These are phyloP conservation scores for Irpex sp. DNA, from an alignment of 1,284 basidiomycete genomes.

Conservation along the genomic window DNA sequence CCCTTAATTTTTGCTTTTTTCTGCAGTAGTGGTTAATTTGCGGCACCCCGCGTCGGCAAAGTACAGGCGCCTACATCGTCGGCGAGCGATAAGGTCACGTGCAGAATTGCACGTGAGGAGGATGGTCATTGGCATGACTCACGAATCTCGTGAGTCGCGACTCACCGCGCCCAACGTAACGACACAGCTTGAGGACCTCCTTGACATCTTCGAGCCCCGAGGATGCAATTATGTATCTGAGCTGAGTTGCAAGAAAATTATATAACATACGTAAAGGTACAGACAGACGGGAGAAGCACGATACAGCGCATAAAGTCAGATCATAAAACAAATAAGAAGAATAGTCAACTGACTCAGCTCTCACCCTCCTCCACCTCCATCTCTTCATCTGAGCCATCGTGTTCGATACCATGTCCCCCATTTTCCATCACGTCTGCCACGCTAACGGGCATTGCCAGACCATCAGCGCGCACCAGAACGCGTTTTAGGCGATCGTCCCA, in stretches of 20 bases:
- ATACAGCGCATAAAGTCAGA: constrained; percentile 6
- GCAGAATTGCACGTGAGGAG: not conserved
- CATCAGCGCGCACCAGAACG: constrained; percentile 14
- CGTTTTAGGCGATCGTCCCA: constrained; percentile 33
- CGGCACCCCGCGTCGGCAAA: too few relatives aligned
- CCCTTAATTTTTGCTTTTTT: too few relatives aligned
- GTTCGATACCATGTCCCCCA: constrained; percentile 14
- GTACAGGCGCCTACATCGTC: too few relatives aligned
- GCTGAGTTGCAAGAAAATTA: not conserved
- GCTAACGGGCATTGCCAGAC: constrained; percentile 9
- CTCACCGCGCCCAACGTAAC: too few relatives aligned
- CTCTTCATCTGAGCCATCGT: constrained; percentile 15
- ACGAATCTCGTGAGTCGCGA: not conserved
- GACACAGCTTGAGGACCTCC: not conserved
- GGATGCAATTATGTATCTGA: not conserved
- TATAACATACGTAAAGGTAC: constrained; percentile 7
- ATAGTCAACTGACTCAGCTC: constrained; percentile 4
- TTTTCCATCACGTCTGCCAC: constrained; percentile 20
- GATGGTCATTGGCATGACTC: not conserved
- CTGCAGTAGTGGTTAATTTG: too few relatives aligned
- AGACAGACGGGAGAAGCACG: constrained; percentile 1
- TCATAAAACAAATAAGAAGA: not conserved
- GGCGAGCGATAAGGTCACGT: not conserved
- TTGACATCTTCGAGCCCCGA: not conserved
- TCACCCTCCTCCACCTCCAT: constrained; percentile 18